phyloP scores from a whole-genome alignment of 2,329 filamentous ascomycete species.

The Thelonectria discophora region DNA sequence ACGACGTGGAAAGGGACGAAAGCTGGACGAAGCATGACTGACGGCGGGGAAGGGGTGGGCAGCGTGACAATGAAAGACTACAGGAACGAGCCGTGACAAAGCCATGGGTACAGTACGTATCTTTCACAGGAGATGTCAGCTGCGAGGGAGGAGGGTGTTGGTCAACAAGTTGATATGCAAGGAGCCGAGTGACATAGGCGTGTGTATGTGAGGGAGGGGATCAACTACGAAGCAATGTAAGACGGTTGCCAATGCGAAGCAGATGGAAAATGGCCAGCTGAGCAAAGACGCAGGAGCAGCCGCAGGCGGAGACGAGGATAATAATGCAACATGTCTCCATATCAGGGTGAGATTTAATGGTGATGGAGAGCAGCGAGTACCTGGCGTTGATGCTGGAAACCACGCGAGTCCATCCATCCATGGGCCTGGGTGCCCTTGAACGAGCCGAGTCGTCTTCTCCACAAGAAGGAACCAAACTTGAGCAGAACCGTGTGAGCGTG shows the following conservation, averaged over 20 bases:
- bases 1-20: background rate
- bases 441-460: conserved; percentile 21
- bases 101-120: too few species aligned
- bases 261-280: too few species aligned
- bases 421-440: conserved; percentile 18
- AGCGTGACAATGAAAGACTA: too few species aligned
- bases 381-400: conserved; percentile 14
- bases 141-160: too few species aligned
- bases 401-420: conserved; percentile 21
- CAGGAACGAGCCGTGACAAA: too few species aligned
- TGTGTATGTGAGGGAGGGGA: too few species aligned
- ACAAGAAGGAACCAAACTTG: conserved; percentile 21
- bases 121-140: too few species aligned
- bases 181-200: too few species aligned
- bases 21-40: background rate
- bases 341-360: background rate
- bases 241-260: too few species aligned
- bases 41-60: background rate
- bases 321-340: background rate
- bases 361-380: conserved; percentile 11
- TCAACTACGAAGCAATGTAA: too few species aligned
- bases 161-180: too few species aligned
- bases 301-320: background rate
- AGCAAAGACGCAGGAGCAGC: background rate
- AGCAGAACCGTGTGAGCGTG: conserved; percentile 20